phyloP scores from a whole-genome alignment of 345 rosid species.

The Salix exigua region DNA sequence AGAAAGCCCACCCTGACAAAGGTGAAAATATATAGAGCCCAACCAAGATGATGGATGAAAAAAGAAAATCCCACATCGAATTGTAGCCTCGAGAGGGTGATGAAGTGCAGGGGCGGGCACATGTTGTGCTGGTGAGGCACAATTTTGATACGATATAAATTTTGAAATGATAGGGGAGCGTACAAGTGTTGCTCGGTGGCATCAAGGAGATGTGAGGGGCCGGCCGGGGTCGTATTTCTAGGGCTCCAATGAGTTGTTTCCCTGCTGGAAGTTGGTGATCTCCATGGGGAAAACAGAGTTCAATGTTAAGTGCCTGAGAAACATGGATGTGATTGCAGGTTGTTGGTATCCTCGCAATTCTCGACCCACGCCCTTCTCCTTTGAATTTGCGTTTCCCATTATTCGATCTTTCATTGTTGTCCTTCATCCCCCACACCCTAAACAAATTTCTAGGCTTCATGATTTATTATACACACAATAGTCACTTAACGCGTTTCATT shows the following conservation, averaged over 20 bases:
- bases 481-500: too few relatives aligned
- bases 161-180: constrained; percentile 23
- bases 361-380: constrained; percentile 18
- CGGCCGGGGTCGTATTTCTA: constrained; percentile 6
- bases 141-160: constrained; percentile 9
- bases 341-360: constrained; percentile 25
- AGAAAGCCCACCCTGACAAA: not conserved
- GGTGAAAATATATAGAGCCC: not conserved
- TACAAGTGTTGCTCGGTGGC: constrained; percentile 15
- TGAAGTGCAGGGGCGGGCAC: constrained; percentile 37
- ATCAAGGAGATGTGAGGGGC: constrained; percentile 20
- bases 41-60: not conserved
- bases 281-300: constrained; percentile 7
- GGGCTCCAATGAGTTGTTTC: constrained; percentile 53
- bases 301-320: constrained; percentile 40
- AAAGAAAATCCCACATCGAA: not conserved
- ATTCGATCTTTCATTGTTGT: not conserved
- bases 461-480: too few relatives aligned
- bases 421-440: not conserved
- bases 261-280: constrained; percentile 34
- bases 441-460: not conserved
- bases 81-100: constrained; percentile 9
- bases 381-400: not conserved
- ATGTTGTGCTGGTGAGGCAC: constrained; percentile 49
- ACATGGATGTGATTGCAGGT: constrained; percentile 52